These are phyloP conservation scores for Baorangia bicolor DNA, from an alignment of 768 basidiomycete genomes.

Conservation along the genomic window DNA sequence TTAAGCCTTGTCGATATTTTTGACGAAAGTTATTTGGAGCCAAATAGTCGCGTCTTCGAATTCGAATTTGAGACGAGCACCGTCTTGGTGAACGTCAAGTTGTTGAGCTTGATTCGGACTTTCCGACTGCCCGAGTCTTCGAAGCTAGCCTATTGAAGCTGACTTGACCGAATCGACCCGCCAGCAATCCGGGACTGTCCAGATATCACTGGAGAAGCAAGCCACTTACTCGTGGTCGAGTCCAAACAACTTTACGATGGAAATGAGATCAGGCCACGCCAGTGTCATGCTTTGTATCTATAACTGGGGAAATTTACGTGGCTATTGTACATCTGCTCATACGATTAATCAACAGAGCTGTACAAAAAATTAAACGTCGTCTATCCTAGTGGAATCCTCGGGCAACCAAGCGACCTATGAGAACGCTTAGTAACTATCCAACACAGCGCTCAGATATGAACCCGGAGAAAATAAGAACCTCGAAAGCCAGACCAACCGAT, in stretches of 20 bases:
- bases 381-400: constrained; percentile 9
- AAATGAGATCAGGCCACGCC: background rate
- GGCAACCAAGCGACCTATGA: background rate
- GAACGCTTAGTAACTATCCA: background rate
- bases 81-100: background rate
- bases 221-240: background rate
- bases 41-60: background rate
- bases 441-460: background rate
- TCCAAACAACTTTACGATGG: background rate
- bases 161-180: too few species aligned
- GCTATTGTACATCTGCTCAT: background rate
- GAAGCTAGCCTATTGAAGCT: background rate
- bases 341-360: background rate
- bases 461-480: background rate
- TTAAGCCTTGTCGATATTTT: constrained; percentile 1
- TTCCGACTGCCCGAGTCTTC: background rate
- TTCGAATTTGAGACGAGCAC: background rate
- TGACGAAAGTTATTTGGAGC: constrained; percentile 7
- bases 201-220: background rate
- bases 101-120: background rate
- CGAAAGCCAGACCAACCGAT: background rate
- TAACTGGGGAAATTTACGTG: too few species aligned
- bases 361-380: background rate
- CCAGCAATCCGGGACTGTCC: too few species aligned
- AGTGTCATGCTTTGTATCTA: background rate